Percentiles rank a stretch among this genome's conserved stretches.
Conservation (phyloP, 2,329 filamentous ascomycete species). For the Hypomyces rosellus region DNA sequence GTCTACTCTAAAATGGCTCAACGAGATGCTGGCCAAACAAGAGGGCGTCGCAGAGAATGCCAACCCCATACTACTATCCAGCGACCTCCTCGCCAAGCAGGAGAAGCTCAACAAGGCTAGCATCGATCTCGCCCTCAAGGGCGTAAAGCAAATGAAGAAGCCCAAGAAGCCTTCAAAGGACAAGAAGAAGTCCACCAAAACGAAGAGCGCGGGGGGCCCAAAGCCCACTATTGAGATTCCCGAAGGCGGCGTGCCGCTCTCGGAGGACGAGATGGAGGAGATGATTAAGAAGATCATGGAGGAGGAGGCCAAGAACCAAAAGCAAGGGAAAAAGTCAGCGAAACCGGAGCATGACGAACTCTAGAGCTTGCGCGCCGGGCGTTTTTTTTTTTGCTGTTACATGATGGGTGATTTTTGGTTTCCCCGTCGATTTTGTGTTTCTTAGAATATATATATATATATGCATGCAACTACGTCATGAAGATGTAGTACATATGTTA, state of each 20-base stretch:
- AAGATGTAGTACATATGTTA: too few species aligned
- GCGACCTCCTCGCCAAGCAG: slow-evolving; percentile 64
- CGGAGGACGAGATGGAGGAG: slow-evolving; percentile 45
- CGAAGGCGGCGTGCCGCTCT: slow-evolving; percentile 30
- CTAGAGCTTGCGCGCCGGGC: slow-evolving; percentile 16
- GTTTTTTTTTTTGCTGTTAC: neutral
- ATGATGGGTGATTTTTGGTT: neutral
- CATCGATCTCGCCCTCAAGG: slow-evolving; percentile 65
- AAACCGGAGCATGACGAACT: slow-evolving; percentile 30
- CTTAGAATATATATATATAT: neutral
- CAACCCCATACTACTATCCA: slow-evolving; percentile 66
- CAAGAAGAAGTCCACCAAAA: slow-evolving; percentile 34
- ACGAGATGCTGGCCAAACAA: slow-evolving; percentile 64
- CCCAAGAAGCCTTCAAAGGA: slow-evolving; percentile 41
- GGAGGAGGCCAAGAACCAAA: slow-evolving; percentile 21
- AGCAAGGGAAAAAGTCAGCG: slow-evolving; percentile 20
- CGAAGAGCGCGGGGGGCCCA: slow-evolving; percentile 27
- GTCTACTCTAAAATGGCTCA: slow-evolving; percentile 65
- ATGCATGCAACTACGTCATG: too few species aligned
- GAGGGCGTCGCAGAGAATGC: slow-evolving; percentile 62
- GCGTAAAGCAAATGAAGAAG: slow-evolving; percentile 45
- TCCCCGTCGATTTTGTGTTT: neutral
- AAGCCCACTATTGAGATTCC: slow-evolving; percentile 37
- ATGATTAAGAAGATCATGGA: slow-evolving; percentile 34
- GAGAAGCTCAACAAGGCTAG: slow-evolving; percentile 65